Evolutionary conservation across 768 basidiomycete genomes (phyloP), one percentile per base, ranked within the genome.

Genomic region (Agrocybe chaxingu): DNA sequence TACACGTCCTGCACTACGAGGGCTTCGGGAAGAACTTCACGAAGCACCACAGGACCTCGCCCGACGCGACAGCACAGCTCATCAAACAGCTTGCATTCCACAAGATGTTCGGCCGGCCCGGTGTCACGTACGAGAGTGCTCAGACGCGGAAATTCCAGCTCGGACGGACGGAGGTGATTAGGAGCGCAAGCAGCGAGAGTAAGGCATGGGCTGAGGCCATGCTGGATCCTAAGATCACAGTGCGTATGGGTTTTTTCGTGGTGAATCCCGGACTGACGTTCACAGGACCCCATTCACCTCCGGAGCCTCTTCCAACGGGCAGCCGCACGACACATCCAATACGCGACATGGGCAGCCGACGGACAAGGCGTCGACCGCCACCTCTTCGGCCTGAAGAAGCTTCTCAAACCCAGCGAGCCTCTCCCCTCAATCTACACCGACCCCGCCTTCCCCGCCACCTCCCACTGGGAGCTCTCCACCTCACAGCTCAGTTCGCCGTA

Each of bases 61-160:
- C 96, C 0, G 97, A 99, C 62, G 94, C 95, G 24, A 94, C 93
- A 85, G 90, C 79, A 12, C 97, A 99, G 70, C 78, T 98, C 47
- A 85, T 95, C 58, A 98, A 95, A 73, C 96, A 98, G 69, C 85
- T 98, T 42, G 96, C 95, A 16, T 98, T 91, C 75, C 83, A 88
- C 67, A 94, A 95, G 71, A 81, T 94, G 77, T 78, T 74, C 59
- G 72, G 74, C 5, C 77, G 88, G 1, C 84, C 88, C 7, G 89
- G 82, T 2, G 84, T 90, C 41, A 85, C 88, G 53, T 99, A 99
- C 71, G 96, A 99, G 76, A 87, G 85, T 55, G 87, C 89, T 4
- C 95, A 98, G 72, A 98, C 96, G 48, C 78, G 97, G 24, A 93
- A 91, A 66, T 99, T 82, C 75, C 82, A 91, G 65, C 79, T 77